Percentiles rank a stretch among this genome's conserved stretches.
Evolutionary conservation across 768 basidiomycete species (phyloP).

Genomic region (Tephrocybe sp.): DNA sequence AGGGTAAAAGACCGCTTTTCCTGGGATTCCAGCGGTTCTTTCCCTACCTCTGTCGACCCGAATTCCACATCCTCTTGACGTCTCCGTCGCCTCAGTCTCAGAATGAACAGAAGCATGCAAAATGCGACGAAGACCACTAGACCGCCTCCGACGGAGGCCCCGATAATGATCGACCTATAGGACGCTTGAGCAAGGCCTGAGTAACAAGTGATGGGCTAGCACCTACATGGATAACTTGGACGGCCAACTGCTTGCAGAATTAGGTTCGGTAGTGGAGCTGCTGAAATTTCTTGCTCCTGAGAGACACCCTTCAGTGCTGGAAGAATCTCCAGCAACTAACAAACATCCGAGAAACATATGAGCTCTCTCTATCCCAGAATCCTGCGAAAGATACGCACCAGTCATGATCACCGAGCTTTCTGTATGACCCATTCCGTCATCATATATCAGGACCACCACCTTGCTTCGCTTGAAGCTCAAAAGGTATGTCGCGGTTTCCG

Average conservation of each 20-base stretch:
- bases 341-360: too few relatives aligned
- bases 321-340: slow-evolving; percentile 33
- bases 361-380: too few relatives aligned
- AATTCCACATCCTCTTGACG: slow-evolving; percentile 20
- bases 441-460: slow-evolving; percentile 44
- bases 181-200: background rate
- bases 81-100: slow-evolving; percentile 38
- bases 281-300: background rate
- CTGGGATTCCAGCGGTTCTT: slow-evolving; percentile 1
- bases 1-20: slow-evolving; percentile 2
- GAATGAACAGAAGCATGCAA: slow-evolving; percentile 42
- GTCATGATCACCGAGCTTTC: slow-evolving; percentile 45
- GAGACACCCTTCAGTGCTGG: slow-evolving; percentile 22
- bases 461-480: slow-evolving; percentile 37
- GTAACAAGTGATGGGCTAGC: background rate
- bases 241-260: background rate
- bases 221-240: slow-evolving; percentile 19
- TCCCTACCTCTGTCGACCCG: slow-evolving; percentile 26
- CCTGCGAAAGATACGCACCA: slow-evolving; percentile 25
- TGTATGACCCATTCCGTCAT: slow-evolving; percentile 35
- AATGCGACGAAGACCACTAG: slow-evolving; percentile 38
- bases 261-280: background rate
- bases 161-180: slow-evolving; percentile 46
- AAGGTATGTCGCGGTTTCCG: slow-evolving; percentile 41
- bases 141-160: slow-evolving; percentile 40